These are phyloP conservation scores for Botrytis porri DNA, from an alignment of 2,329 filamentous ascomycete genomes.

Conservation along the genomic window DNA sequence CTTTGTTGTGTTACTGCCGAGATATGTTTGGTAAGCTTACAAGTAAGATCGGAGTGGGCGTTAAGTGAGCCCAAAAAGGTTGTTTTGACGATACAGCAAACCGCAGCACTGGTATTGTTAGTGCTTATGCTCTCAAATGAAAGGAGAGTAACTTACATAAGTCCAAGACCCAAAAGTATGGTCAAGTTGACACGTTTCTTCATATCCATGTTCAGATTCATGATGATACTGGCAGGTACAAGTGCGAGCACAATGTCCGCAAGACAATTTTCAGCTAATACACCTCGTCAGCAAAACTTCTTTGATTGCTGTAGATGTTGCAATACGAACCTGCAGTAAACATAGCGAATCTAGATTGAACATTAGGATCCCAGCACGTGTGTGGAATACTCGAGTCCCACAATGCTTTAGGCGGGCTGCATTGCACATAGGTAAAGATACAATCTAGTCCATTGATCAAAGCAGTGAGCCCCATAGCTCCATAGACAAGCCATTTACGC, in stretches of 20 bases:
- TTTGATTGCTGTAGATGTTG: too few relatives aligned
- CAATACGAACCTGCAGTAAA: slow-evolving; percentile 13
- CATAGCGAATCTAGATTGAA: slow-evolving; percentile 14
- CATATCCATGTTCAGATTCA: slow-evolving; percentile 14
- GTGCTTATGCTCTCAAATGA: neutral
- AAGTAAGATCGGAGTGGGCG: slow-evolving; percentile 17
- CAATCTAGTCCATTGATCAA: slow-evolving; percentile 2
- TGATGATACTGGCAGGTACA: slow-evolving; percentile 16
- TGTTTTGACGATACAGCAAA: slow-evolving; percentile 20
- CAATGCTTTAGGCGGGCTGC: slow-evolving; percentile 6
- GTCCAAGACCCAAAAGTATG: slow-evolving; percentile 16
- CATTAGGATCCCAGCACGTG: slow-evolving; percentile 11
- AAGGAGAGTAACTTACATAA: slow-evolving; percentile 6
- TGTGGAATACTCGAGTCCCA: slow-evolving; percentile 8
- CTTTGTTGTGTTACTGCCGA: neutral
- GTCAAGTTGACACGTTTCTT: slow-evolving; percentile 17
- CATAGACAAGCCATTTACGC: slow-evolving; percentile 15
- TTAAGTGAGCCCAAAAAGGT: slow-evolving; percentile 2
- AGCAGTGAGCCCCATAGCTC: neutral
- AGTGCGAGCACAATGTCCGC: slow-evolving; percentile 18
- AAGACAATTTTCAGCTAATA: slow-evolving; percentile 13
- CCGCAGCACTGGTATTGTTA: slow-evolving; percentile 13
- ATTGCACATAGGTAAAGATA: slow-evolving; percentile 16
- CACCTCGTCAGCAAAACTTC: neutral
- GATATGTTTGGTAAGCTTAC: slow-evolving; percentile 3